A percentile compares a stretch with the other conserved stretches of the same genome.
Conservation (phyloP, 139 green algal genomes). For the Raphidocelis subcapitata region DNA sequence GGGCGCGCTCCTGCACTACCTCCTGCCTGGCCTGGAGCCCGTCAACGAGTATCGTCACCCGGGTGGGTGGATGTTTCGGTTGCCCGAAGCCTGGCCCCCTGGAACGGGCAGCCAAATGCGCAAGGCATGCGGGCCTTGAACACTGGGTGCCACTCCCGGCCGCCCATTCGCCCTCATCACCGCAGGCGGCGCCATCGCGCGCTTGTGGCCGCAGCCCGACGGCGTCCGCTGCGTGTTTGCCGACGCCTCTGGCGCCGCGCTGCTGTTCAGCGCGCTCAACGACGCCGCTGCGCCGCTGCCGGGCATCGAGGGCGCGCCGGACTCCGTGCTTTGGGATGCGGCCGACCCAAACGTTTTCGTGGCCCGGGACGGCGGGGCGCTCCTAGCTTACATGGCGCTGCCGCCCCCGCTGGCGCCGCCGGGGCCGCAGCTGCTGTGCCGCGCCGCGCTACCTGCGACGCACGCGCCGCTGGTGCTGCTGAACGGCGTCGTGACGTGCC, state of each 20-base stretch:
- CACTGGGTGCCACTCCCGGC: too few species aligned
- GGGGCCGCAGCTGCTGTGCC: constrained; percentile 44
- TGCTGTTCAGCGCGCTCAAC: constrained; percentile 70
- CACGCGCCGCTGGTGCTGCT: constrained; percentile 50
- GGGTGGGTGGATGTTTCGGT: constrained; percentile 11
- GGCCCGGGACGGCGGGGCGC: constrained; percentile 27
- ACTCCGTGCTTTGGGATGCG: constrained; percentile 65
- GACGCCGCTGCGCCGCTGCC: constrained; percentile 56
- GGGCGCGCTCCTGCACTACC: constrained; percentile 63
- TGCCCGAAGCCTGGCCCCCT: too few species aligned
- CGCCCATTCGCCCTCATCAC: too few species aligned
- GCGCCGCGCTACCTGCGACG: constrained; percentile 32
- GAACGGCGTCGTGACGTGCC: constrained; percentile 53
- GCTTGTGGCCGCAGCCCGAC: constrained; percentile 50
- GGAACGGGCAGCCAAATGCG: too few species aligned
- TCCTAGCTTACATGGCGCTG: constrained; percentile 51
- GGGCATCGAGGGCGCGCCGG: constrained; percentile 23
- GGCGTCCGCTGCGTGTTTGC: constrained; percentile 66
- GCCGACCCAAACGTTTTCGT: constrained; percentile 59
- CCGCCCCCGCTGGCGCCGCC: constrained; percentile 43
- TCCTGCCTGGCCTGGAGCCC: constrained; percentile 28
- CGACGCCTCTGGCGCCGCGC: constrained; percentile 44
- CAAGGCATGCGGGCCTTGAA: too few species aligned
- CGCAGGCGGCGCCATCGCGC: constrained; percentile 43
- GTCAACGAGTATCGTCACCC: constrained; percentile 72